Evolutionary conservation across 805 yeast species (phyloP).

Genomic region (Hanseniaspora thailandica): DNA sequence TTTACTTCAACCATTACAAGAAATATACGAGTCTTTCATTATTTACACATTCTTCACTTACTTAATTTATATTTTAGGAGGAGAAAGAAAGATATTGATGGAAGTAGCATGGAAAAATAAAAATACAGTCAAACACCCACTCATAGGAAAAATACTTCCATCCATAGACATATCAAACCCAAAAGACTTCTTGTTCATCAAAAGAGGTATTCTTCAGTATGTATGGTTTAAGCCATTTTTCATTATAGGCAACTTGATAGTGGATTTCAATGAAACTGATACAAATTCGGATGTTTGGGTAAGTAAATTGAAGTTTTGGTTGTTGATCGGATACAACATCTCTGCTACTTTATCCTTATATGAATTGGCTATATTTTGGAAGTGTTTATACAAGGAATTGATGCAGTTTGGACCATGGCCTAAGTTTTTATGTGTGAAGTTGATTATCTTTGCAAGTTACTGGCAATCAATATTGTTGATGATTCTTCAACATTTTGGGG

Average conservation of each 20-base stretch:
- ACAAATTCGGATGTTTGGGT: constrained; percentile 29
- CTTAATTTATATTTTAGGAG: constrained; percentile 75
- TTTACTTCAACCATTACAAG: constrained; percentile 62
- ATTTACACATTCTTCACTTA: constrained; percentile 84
- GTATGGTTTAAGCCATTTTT: constrained; percentile 87
- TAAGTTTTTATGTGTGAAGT: constrained; percentile 82
- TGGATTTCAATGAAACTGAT: constrained; percentile 39
- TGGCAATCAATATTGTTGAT: constrained; percentile 79
- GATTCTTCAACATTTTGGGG: constrained; percentile 38
- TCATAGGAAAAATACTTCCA: constrained; percentile 40
- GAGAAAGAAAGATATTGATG: constrained; percentile 70
- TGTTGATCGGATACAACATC: constrained; percentile 64
- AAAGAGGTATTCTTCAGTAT: constrained; percentile 80
- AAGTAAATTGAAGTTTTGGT: constrained; percentile 38
- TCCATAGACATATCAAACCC: constrained; percentile 82
- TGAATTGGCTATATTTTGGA: constrained; percentile 84
- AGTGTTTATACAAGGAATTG: constrained; percentile 67
- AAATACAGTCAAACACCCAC: constrained; percentile 53
- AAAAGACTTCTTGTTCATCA: constrained; percentile 56
- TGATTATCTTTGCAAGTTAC: constrained; percentile 92
- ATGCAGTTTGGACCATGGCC: constrained; percentile 78
- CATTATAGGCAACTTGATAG: constrained; percentile 42
- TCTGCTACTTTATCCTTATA: constrained; percentile 76
- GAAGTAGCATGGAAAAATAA: constrained; percentile 49
- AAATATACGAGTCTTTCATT: constrained; percentile 90